Evolutionary conservation across 2,329 filamentous ascomycete genomes (phyloP), one percentile per base, ranked within the genome.

Genomic region (Ophiosphaerella korrae): DNA sequence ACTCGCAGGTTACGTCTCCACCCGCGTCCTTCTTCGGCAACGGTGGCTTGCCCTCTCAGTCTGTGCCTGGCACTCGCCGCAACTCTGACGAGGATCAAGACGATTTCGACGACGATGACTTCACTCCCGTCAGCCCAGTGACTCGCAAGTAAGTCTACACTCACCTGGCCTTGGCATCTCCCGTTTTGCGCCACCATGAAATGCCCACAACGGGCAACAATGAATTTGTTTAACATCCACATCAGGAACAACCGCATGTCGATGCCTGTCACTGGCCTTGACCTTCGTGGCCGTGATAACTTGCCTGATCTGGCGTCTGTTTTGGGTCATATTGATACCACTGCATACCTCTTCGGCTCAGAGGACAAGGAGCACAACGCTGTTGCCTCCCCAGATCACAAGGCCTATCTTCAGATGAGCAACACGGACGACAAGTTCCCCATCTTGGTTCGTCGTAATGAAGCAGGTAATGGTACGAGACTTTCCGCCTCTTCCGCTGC

Each of bases 51-150:
- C 88, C 90, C 13, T 93, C 91, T 11, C 88, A 91, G 62, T 97
- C 93, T 23, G 87, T 96, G 43, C 92, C 92, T 40, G 87, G 84
- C 26, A 94, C 92, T 55, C 85, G 92, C 59, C 88, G 92, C 60
- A 95, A 96, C 71, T 97, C 93, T 46, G 89, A 82, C 50, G 84
- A 97, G 70, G 89, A 93, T 61, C 89, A 93, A 62, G 90, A 96
- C 66, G 92, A 81, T 49, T 84, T 96, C 67, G 88, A 92, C 64
- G 88, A 96, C 64, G 92, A 93, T 68, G 85, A 77, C 29, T 77
- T 71, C 37, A 65, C 63, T 38, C 64, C 66, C 3, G 57, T 70
- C 42, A 74, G 68, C 50, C 63, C 68, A 23, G 66, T 67, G 16
- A 63, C 61, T 13, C 67, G 71, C 57, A 70, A 61, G 72, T 74